Evolutionary conservation across 495 filamentous ascomycete genomes (phyloP), one percentile per base, ranked within the genome.

Genomic region (Aspergillus hancockii): DNA sequence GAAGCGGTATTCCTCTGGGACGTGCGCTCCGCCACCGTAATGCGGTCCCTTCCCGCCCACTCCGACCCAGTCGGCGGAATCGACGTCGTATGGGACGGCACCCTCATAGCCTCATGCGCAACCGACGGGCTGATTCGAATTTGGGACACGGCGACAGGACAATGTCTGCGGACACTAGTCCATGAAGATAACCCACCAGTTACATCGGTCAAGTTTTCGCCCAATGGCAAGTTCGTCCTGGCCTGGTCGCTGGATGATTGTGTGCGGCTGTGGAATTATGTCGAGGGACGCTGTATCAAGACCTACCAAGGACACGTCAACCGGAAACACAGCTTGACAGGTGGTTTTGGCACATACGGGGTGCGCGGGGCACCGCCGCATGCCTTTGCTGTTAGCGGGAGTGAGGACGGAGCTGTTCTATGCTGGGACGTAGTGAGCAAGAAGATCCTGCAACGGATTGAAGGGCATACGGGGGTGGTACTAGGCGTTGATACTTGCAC

Each of bases 1-100:
- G 94, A 98, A 79, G 94, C 95, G 9, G 90, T 98, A 0, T 95
- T 96, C 63, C 74, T 98, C 23, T 98, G 94, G 94, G 94, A 98
- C 73, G 89, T 98, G 3, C 84, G 94, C 0, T 88, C 90, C 0
- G 91, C 89, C 4, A 76, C 85, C 25, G 76, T 90, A 49, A 93
- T 98, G 92, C 84, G 91, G 50, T 92, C 89, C 50, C 80, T 98
- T 45, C 94, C 94, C 4, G 94, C 94, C 12, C 94, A 98, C 65
- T 93, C 90, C 28, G 94, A 98, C 72, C 94, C 94, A 0, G 92
- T 98, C 16, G 85, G 87, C 51, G 93, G 94, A 3, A 92, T 98
- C 16, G 92, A 95, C 69, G 96, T 98, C 66, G 90, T 92, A 52
- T 79, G 86, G 53, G 94, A 98, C 63, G 94, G 94, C 7, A 98